Evolutionary conservation across 2,329 filamentous ascomycete genomes (phyloP), one percentile per base, ranked within the genome.

Genomic region (Penicillium corylophilum): DNA sequence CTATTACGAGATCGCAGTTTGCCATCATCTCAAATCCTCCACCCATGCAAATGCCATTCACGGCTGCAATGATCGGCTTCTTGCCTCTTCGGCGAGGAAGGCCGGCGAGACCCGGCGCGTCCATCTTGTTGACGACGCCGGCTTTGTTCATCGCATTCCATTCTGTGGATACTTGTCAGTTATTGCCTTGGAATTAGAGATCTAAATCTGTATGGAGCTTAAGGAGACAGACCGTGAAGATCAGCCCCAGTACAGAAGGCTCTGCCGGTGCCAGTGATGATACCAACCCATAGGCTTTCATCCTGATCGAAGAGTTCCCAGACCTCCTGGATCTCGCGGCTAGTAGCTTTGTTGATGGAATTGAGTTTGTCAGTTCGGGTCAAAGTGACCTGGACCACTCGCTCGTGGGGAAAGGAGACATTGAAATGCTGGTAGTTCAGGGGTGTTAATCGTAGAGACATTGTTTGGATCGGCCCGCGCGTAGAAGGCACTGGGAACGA

Each of bases 21-120:
- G 87, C 75, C 12, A 83, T 79, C 74, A 91, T 89, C 75, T 93
- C 89, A 71, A 88, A 85, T 1, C 88, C 89, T 47, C 88, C 89
- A 31, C 89, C 89, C 41, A 89, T 79, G 51, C 86, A 88, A 16
- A 87, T 75, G 6, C 89, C 89, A 64, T 91, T 89, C 18, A 92
- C 86, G 1, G 88, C 89, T 1, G 85, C 87, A 24, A 93, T 80
- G 49, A 93, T 78, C 5, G 89, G 89, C 64, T 93, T 93, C 70
- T 83, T 84, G 43, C 87, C 87, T 5, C 72, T 68, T 23, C 88
- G 78, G 56, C 88, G 84, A 48, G 82, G 84, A 28, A 91, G 71
- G 0, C 81, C 87, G 22, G 83, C 86, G 54, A 89, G 87, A 1
- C 86, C 87, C 2, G 74, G 71, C 0, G 74, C 62, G 0, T 74